Conservation (phyloP, 1,139 yeast species). For the Lodderomyces parapsilosis region DNA sequence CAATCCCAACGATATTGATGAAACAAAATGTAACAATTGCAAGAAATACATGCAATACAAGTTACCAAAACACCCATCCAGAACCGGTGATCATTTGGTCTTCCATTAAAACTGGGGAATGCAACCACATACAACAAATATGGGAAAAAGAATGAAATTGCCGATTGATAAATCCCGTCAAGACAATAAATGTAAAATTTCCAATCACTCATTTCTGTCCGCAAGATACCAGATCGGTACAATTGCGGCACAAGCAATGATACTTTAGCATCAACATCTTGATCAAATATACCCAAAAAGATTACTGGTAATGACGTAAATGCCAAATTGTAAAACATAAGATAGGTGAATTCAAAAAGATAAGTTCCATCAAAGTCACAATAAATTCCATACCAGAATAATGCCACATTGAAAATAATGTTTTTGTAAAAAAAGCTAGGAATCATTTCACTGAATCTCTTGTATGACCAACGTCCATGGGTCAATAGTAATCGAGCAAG, state of each 20-base stretch:
- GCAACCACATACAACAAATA: slow-evolving; percentile 59
- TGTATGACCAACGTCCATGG: slow-evolving; percentile 97
- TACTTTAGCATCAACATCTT: slow-evolving; percentile 82
- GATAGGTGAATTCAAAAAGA: slow-evolving; percentile 85
- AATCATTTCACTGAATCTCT: slow-evolving; percentile 88
- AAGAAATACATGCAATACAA: slow-evolving; percentile 73
- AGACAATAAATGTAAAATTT: slow-evolving; percentile 84
- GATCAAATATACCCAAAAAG: slow-evolving; percentile 86
- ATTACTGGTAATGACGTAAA: slow-evolving; percentile 94
- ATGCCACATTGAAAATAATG: slow-evolving; percentile 80
- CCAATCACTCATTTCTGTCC: slow-evolving; percentile 75
- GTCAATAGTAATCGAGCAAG: slow-evolving; percentile 74
- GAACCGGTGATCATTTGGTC: slow-evolving; percentile 75
- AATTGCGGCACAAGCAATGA: slow-evolving; percentile 88
- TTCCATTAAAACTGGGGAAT: slow-evolving; percentile 62
- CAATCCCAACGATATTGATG: slow-evolving; percentile 97
- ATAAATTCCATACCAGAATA: slow-evolving; percentile 91
- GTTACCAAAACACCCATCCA: slow-evolving; percentile 83
- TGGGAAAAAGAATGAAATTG: slow-evolving; percentile 84
- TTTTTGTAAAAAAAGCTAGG: slow-evolving; percentile 93
- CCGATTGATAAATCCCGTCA: slow-evolving; percentile 89
- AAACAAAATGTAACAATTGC: slow-evolving; percentile 74
- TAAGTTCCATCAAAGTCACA: slow-evolving; percentile 89
- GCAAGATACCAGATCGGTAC: slow-evolving; percentile 78
- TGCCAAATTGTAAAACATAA: slow-evolving; percentile 91